phyloP scores from a whole-genome alignment of 768 basidiomycete species.

The Tulasnella calospora region DNA sequence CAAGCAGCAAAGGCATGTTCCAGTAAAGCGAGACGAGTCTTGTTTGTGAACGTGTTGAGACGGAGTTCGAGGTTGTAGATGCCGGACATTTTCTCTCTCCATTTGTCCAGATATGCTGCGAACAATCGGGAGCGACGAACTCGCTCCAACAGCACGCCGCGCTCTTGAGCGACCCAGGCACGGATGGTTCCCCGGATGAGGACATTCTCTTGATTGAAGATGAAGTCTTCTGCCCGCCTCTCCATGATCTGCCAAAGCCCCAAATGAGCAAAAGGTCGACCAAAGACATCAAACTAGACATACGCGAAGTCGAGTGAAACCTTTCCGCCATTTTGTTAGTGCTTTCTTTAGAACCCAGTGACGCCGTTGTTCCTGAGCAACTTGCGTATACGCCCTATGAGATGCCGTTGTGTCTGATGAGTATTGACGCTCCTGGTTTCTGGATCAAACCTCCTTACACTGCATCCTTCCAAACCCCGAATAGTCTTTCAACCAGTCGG shows the following conservation, averaged over 20 bases:
- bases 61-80: constrained; percentile 48
- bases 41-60: constrained; percentile 12
- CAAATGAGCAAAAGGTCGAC: neutral
- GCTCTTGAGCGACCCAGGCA: constrained; percentile 66
- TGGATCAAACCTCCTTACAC: constrained; percentile 42
- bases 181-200: constrained; percentile 55
- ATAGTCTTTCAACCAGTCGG: constrained; percentile 47
- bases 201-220: constrained; percentile 53
- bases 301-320: constrained; percentile 50
- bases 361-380: constrained; percentile 46
- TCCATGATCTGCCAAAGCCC: constrained; percentile 46
- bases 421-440: neutral
- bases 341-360: constrained; percentile 43
- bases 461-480: constrained; percentile 55
- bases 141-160: constrained; percentile 53
- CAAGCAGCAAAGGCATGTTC: constrained; percentile 5
- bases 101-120: constrained; percentile 47
- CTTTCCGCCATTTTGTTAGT: constrained; percentile 50
- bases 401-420: neutral
- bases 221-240: constrained; percentile 52
- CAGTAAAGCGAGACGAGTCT: constrained; percentile 26
- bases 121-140: constrained; percentile 47
- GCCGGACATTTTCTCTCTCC: constrained; percentile 46
- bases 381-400: constrained; percentile 41
- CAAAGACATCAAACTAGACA: constrained; percentile 29